Percentiles rank a stretch among this genome's conserved stretches.
Evolutionary conservation across 2,329 filamentous ascomycete genomes (phyloP).

Genomic region (Elsinoe fawcettii): DNA sequence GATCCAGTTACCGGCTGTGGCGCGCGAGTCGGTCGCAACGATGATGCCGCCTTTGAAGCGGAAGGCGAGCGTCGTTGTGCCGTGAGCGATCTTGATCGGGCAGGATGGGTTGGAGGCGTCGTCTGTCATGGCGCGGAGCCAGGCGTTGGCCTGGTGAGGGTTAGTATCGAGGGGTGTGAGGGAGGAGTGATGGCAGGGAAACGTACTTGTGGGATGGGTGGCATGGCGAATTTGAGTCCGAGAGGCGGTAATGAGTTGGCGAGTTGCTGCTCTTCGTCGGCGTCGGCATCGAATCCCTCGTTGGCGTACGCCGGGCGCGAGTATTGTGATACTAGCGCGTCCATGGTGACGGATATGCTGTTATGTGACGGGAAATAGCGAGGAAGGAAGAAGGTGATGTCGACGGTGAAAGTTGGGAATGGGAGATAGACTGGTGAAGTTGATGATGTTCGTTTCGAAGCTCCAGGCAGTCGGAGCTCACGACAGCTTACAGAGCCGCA

Average conservation of each 20-base stretch:
- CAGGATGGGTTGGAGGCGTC: slow-evolving; percentile 94
- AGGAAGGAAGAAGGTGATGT: neutral
- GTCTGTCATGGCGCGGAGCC: slow-evolving; percentile 94
- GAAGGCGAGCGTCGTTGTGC: slow-evolving; percentile 95
- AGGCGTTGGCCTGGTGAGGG: slow-evolving; percentile 66
- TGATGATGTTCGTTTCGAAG: slow-evolving; percentile 10
- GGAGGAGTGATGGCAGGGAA: neutral
- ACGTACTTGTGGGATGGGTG: slow-evolving; percentile 80
- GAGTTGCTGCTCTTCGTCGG: slow-evolving; percentile 62
- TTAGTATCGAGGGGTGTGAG: neutral
- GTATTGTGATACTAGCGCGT: slow-evolving; percentile 88
- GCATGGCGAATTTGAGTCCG: slow-evolving; percentile 89
- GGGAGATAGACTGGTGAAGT: neutral
- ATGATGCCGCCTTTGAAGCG: slow-evolving; percentile 98
- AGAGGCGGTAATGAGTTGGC: slow-evolving; percentile 64
- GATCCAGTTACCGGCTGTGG: slow-evolving; percentile 98
- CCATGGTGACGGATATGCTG: slow-evolving; percentile 51
- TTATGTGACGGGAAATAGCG: neutral
- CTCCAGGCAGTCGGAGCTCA: slow-evolving; percentile 13
- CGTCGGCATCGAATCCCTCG: slow-evolving; percentile 59
- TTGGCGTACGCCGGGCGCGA: slow-evolving; percentile 67
- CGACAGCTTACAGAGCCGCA: slow-evolving; percentile 3
- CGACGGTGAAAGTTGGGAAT: neutral
- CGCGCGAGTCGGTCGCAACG: slow-evolving; percentile 93
- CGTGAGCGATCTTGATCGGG: slow-evolving; percentile 99